Percentiles rank a stretch among this genome's conserved stretches.
phyloP scores from a whole-genome alignment of 305 asterid species.

The Fraxinus sp. region DNA sequence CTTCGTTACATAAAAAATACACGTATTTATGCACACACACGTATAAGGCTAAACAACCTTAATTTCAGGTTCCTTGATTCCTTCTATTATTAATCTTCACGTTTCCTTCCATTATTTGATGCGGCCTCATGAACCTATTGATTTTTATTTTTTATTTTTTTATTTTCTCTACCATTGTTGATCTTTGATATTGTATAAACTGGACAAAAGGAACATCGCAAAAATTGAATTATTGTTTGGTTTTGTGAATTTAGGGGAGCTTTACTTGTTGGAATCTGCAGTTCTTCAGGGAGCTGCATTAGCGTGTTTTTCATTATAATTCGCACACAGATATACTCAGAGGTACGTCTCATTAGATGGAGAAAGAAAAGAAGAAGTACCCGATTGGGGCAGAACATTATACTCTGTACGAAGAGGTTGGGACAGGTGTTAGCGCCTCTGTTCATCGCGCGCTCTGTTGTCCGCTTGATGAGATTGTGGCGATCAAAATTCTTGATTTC shows the following conservation, averaged over 20 bases:
- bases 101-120: conserved; percentile 24
- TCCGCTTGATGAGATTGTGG: conserved; percentile 64
- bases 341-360: conserved; percentile 27
- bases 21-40: conserved; percentile 6
- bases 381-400: conserved; percentile 89
- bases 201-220: not conserved
- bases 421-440: conserved; percentile 87
- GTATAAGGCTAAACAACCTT: conserved; percentile 23
- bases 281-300: conserved; percentile 43
- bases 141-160: conserved; percentile 26
- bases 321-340: not conserved
- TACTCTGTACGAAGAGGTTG: conserved; percentile 77
- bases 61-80: conserved; percentile 30
- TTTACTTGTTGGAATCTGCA: conserved; percentile 41
- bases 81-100: conserved; percentile 34
- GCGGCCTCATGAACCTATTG: conserved; percentile 40
- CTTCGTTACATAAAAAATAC: conserved; percentile 18
- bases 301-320: conserved; percentile 18
- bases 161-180: not conserved
- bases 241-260: conserved; percentile 9
- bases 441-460: conserved; percentile 80
- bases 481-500: conserved; percentile 86
- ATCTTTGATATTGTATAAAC: conserved; percentile 39
- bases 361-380: conserved; percentile 77
- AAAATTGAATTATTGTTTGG: not conserved